Conservation (phyloP, 345 rosid genomes). For the Gossypium rotundifolium region DNA sequence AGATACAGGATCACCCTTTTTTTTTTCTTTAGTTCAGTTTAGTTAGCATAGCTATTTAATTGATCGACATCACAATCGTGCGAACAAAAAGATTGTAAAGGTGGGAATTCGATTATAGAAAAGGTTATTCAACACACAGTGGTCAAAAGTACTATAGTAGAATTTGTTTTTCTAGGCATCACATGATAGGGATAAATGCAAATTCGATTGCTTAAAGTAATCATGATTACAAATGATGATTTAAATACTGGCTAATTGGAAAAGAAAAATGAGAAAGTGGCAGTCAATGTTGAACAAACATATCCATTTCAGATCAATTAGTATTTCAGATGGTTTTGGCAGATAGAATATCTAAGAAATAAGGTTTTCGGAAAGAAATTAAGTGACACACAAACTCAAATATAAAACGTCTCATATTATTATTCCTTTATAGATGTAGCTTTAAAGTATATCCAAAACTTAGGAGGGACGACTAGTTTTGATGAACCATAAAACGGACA, state of each 20-base stretch:
- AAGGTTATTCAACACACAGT: background rate
- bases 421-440: too few species aligned
- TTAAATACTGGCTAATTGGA: background rate
- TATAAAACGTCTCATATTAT: too few species aligned
- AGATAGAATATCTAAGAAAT: background rate
- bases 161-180: background rate
- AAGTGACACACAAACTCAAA: too few species aligned
- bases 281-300: background rate
- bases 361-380: too few species aligned
- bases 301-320: background rate
- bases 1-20: too few species aligned
- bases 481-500: too few species aligned
- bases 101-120: too few species aligned
- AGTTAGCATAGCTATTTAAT: too few species aligned
- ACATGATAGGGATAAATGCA: background rate
- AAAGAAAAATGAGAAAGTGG: background rate
- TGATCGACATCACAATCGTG: too few species aligned
- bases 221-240: background rate
- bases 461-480: background rate
- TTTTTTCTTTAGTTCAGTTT: too few species aligned
- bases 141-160: background rate
- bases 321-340: background rate
- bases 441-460: background rate
- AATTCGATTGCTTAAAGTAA: background rate
- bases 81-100: too few species aligned